Evolutionary conservation across 2,329 filamentous ascomycete species (phyloP).

Genomic region (Trichophyton schoenleinii): DNA sequence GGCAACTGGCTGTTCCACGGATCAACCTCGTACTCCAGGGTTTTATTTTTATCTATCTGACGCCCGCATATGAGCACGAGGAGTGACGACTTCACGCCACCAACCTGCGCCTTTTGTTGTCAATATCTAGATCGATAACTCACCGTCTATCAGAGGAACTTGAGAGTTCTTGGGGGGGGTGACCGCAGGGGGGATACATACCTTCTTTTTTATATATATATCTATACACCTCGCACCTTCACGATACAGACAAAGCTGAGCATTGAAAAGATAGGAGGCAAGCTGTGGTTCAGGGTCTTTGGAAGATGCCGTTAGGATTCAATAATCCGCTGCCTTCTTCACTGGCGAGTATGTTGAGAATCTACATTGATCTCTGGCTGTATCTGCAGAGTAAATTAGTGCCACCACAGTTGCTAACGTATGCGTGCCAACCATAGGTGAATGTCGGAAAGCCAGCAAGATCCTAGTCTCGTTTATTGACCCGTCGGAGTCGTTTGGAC

Average conservation of each 20-base stretch:
- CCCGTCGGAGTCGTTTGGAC: constrained; percentile 81
- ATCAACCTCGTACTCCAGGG: neutral
- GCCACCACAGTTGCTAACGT: constrained; percentile 3
- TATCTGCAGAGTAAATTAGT: neutral
- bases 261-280: neutral
- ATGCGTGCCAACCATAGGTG: constrained; percentile 46
- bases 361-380: neutral
- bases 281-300: neutral
- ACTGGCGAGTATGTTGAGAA: constrained; percentile 32
- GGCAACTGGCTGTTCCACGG: neutral
- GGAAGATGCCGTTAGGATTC: constrained; percentile 13
- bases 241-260: neutral
- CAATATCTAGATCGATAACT: neutral
- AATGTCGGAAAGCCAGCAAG: constrained; percentile 95
- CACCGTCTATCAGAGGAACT: neutral
- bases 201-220: too few relatives aligned
- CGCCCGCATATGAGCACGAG: neutral
- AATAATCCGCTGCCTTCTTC: constrained; percentile 38
- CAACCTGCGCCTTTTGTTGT: neutral
- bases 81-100: neutral
- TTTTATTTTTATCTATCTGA: neutral
- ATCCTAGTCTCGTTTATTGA: constrained; percentile 92
- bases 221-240: neutral
- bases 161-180: too few relatives aligned
- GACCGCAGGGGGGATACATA: too few relatives aligned